Evolutionary conservation across 2,329 filamentous ascomycete genomes (phyloP).

Genomic region (Phaeomoniella chlamydospora): DNA sequence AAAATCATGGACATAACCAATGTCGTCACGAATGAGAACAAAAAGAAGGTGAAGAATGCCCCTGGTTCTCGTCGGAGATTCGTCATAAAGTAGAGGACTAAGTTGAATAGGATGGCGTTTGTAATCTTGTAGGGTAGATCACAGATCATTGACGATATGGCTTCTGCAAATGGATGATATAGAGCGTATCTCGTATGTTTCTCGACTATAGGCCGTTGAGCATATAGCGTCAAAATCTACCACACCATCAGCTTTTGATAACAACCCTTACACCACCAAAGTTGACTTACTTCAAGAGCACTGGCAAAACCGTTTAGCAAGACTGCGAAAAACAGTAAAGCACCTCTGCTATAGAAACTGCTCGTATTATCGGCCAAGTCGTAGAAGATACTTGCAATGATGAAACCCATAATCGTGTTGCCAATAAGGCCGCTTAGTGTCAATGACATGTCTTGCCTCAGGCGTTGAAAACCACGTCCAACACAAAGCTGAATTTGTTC

Average conservation of each 20-base stretch:
- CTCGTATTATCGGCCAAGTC: constrained; percentile 50
- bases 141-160: constrained; percentile 71
- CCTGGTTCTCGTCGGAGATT: constrained; percentile 60
- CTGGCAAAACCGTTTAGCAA: constrained; percentile 68
- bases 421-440: constrained; percentile 51
- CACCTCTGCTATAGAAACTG: constrained; percentile 67
- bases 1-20: constrained; percentile 79
- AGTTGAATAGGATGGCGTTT: constrained; percentile 65
- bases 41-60: constrained; percentile 72
- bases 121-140: constrained; percentile 71
- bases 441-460: constrained; percentile 62
- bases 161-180: constrained; percentile 81
- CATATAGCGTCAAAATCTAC: constrained; percentile 68
- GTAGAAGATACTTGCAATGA: constrained; percentile 71
- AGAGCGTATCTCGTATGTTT: constrained; percentile 78
- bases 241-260: constrained; percentile 3
- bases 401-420: constrained; percentile 62
- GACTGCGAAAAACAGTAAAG: constrained; percentile 75
- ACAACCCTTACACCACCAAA: background rate
- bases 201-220: constrained; percentile 82
- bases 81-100: constrained; percentile 76
- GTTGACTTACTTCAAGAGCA: background rate
- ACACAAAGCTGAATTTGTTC: constrained; percentile 71
- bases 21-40: constrained; percentile 59
- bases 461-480: constrained; percentile 63